phyloP scores from a whole-genome alignment of 2,329 filamentous ascomycete genomes.

The Scleromitrula shiraiana region DNA sequence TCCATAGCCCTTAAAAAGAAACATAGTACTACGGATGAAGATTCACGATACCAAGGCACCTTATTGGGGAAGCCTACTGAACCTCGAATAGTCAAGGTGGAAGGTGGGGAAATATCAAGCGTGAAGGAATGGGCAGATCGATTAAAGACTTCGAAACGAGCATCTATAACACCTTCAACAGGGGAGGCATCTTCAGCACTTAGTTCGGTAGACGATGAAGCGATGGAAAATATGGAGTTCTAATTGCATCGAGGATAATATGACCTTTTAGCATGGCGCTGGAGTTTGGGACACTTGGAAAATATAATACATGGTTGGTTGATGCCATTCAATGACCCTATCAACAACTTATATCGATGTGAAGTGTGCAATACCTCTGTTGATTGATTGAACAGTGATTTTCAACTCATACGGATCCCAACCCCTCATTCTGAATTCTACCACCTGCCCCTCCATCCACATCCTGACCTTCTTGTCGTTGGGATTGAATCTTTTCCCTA shows the following conservation, averaged over 20 bases:
- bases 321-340: no score
- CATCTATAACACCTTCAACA: constrained; percentile 15
- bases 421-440: constrained; percentile 25
- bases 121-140: constrained; percentile 57
- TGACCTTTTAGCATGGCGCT: constrained; percentile 23
- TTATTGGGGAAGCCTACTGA: constrained; percentile 69
- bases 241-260: constrained; percentile 9
- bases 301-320: constrained; percentile 14
- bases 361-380: no score
- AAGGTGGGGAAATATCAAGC: constrained; percentile 64
- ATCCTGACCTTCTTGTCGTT: constrained; percentile 20
- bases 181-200: constrained; percentile 26
- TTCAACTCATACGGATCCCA: constrained; percentile 18
- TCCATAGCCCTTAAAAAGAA: constrained; percentile 75
- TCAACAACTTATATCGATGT: no score
- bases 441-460: constrained; percentile 27
- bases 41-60: constrained; percentile 78
- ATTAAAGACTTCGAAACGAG: constrained; percentile 23
- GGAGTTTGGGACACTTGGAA: constrained; percentile 20
- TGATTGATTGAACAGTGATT: not conserved
- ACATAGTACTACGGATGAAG: constrained; percentile 81
- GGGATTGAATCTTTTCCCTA: constrained; percentile 24
- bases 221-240: constrained; percentile 28
- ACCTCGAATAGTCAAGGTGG: constrained; percentile 63
- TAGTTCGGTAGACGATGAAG: constrained; percentile 27